phyloP scores from a whole-genome alignment of 1,139 yeast species.

The Pneumocystis murina region DNA sequence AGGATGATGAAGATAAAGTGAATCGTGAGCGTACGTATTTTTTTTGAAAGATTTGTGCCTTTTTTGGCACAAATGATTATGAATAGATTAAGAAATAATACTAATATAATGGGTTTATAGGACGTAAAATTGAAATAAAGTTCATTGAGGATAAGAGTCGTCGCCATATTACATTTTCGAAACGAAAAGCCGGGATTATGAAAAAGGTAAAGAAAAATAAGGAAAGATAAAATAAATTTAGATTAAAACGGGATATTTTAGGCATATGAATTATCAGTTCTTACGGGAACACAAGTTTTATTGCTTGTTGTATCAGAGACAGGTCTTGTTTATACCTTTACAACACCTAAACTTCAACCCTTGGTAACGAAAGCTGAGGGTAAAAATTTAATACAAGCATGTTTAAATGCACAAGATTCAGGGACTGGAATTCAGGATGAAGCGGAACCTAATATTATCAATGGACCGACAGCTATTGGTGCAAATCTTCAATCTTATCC shows the following conservation, averaged over 20 bases:
- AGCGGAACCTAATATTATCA: constrained; percentile 13
- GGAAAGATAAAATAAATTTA: background rate
- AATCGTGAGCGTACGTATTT: background rate
- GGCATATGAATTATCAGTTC: constrained; percentile 88
- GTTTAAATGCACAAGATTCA: constrained; percentile 78
- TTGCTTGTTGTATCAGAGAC: constrained; percentile 91
- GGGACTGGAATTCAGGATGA: constrained; percentile 15
- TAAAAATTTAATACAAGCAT: constrained; percentile 88
- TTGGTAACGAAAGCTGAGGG: constrained; percentile 95
- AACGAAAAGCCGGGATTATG: constrained; percentile 98
- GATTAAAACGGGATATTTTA: background rate
- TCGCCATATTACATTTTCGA: constrained; percentile 92
- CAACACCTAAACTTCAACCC: constrained; percentile 96
- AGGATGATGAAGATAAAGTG: background rate
- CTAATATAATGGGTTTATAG: background rate
- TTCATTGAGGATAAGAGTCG: constrained; percentile 94
- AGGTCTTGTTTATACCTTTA: constrained; percentile 94
- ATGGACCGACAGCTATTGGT: constrained; percentile 12
- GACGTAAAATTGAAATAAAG: constrained; percentile 93
- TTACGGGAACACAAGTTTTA: constrained; percentile 93
- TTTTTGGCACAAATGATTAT: no score
- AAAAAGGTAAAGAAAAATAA: constrained; percentile 33
- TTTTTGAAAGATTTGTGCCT: no score
- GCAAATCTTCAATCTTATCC: constrained; percentile 9
- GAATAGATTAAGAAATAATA: no score